Percentiles rank a stretch among this genome's conserved stretches.
Conservation (phyloP, 2,329 filamentous ascomycete genomes). For the Dothideomycetes sp. region DNA sequence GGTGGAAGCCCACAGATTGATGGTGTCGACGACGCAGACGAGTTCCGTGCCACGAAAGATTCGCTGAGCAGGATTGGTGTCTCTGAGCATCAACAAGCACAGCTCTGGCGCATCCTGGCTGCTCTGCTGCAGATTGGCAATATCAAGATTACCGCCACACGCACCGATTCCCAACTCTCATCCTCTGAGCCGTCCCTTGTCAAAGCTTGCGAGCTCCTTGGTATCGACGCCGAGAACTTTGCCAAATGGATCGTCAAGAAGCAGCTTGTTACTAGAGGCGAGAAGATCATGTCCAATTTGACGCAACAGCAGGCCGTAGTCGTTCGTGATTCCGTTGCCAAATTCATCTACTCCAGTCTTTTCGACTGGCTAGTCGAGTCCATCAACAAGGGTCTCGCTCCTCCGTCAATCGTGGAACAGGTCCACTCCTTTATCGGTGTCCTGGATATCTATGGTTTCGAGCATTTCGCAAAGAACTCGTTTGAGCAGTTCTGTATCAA, state of each 20-base stretch:
- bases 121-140: conserved; percentile 91
- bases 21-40: conserved; percentile 88
- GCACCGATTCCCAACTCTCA: conserved; percentile 75
- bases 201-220: conserved; percentile 72
- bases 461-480: conserved; percentile 98
- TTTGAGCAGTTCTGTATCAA: conserved; percentile 99
- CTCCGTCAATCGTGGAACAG: conserved; percentile 71
- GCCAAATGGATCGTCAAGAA: conserved; percentile 99
- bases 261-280: conserved; percentile 87
- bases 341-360: conserved; percentile 95
- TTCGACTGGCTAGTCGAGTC: conserved; percentile 99
- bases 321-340: conserved; percentile 92
- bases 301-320: conserved; percentile 89
- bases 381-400: conserved; percentile 84
- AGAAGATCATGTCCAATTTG: conserved; percentile 94
- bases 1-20: conserved; percentile 85
- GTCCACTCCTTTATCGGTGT: conserved; percentile 93
- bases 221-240: conserved; percentile 76
- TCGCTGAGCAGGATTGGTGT: conserved; percentile 87
- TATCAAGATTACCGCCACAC: conserved; percentile 84
- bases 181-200: conserved; percentile 72
- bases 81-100: conserved; percentile 56
- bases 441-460: conserved; percentile 97
- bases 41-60: conserved; percentile 79
- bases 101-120: conserved; percentile 84